Evolutionary conservation across 768 basidiomycete species (phyloP), one percentile per base, ranked within the genome.

Genomic region (Leccinum barrowsii): DNA sequence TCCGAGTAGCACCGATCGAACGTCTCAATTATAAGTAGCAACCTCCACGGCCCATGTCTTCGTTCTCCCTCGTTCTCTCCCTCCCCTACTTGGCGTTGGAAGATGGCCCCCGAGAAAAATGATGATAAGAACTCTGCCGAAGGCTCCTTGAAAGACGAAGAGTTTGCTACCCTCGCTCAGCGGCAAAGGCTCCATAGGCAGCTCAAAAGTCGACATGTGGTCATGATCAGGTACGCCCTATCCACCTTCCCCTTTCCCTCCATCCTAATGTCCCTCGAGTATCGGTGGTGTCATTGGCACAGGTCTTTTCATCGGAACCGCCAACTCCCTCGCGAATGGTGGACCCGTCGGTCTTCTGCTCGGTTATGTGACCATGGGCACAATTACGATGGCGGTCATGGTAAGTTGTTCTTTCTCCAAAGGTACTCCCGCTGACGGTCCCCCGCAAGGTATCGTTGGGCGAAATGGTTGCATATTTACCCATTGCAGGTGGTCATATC

Each of bases 401-500:
- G 75, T 75, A 12, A 24, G 6, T 47, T 0, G 21, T 47, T 24
- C 7, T 24, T 21, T 24, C 46, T 24, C 22, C 22, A 12, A 47
- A 21, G 12, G 28, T 49, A 66, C n/a, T 12, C 22, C 7, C 19
- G 26, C 5, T 7, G 22, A n/a, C 6, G 7, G 5, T 32, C 12
- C 10, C 4, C 15, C 8, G 1, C 28, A 17, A 10, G 24, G 21
- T 89, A 58, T 85, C 85, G 3, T 75, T 90, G 40, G 81, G 81
- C 7, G 73, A 73, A 59, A 73, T 73, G 90, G 67, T 92, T 48
- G 83, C 90, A 0, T 92, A 79, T 70, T 78, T 93, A 5, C 91
- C 91, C 0, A 78, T 93, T 50, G 80, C 89, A 22, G 91, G 91
- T 56, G 90, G 84, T 44, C 90, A 92, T 63, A 91, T 92, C 72